Evolutionary conservation across 805 yeast species (phyloP).

Genomic region (Saccharomycopsis oosterbeekiorum): DNA sequence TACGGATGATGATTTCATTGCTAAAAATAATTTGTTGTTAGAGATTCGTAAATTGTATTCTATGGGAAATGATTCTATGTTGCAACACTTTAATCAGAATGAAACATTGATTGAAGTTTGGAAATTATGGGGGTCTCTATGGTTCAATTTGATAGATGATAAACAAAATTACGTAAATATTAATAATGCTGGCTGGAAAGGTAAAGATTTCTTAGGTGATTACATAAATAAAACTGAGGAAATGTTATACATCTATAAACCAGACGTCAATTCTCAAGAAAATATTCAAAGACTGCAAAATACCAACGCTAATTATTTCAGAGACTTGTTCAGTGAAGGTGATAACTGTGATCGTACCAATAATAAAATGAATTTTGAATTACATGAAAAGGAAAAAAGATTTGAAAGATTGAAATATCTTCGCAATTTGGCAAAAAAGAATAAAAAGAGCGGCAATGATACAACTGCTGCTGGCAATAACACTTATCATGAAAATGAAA

Average conservation of each 20-base stretch:
- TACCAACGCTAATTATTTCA: conserved; percentile 18
- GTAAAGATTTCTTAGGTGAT: conserved; percentile 17
- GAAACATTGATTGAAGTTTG: conserved; percentile 68
- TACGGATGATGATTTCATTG: conserved; percentile 13
- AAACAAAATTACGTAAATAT: conserved; percentile 29
- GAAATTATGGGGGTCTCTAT: conserved; percentile 78
- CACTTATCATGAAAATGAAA: conserved; percentile 5
- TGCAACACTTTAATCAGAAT: conserved; percentile 44
- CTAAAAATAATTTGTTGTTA: conserved; percentile 13
- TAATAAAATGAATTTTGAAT: conserved; percentile 10
- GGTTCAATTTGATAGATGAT: conserved; percentile 55
- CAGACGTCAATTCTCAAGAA: conserved; percentile 16
- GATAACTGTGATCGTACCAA: conserved; percentile 18
- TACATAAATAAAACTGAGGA: conserved; percentile 17
- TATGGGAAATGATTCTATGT: conserved; percentile 28
- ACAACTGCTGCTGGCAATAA: not conserved
- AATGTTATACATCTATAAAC: conserved; percentile 14
- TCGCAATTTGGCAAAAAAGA: not conserved
- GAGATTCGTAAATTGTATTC: conserved; percentile 22
- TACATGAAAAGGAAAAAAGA: conserved; percentile 12
- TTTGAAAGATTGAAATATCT: conserved; percentile 8
- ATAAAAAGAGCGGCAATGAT: not conserved
- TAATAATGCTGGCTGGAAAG: conserved; percentile 19
- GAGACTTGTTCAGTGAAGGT: conserved; percentile 18
- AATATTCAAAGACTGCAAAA: conserved; percentile 17